Evolutionary conservation across 352 stramenopile species (phyloP).

Genomic region (Globisporangium iwayamae): DNA sequence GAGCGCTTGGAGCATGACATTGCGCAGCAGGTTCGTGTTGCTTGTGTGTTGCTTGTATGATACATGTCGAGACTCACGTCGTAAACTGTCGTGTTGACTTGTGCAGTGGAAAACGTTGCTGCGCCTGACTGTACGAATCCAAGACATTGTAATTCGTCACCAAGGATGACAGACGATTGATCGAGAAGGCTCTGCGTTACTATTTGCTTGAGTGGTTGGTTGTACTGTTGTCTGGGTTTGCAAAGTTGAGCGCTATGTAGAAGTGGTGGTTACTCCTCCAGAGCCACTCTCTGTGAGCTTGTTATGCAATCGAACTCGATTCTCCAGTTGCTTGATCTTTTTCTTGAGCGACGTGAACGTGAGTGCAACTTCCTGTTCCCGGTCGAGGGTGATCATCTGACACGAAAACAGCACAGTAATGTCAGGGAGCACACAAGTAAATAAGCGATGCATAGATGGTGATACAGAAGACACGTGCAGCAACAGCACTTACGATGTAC

Average conservation of each 20-base stretch:
- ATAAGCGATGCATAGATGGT: background rate
- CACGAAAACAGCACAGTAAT: background rate
- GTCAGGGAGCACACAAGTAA: background rate
- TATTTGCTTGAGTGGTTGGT: background rate
- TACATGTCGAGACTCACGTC: background rate
- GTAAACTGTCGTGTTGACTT: background rate
- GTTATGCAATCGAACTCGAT: conserved; percentile 48
- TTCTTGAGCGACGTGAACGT: conserved; percentile 51
- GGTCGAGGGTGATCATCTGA: conserved; percentile 36
- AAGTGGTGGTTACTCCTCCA: background rate
- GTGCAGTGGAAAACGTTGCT: background rate
- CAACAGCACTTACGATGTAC: conserved; percentile 27
- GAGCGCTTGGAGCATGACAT: background rate
- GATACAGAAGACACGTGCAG: background rate
- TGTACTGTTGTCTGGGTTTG: background rate
- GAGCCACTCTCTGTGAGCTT: conserved; percentile 5
- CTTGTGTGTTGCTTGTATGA: background rate
- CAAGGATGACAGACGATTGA: background rate
- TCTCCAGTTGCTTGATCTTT: conserved; percentile 65
- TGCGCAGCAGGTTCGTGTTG: background rate
- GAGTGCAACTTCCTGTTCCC: conserved; percentile 45
- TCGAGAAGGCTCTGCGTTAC: background rate
- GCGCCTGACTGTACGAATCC: background rate
- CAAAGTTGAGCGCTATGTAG: background rate
- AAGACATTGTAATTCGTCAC: background rate